Evolutionary conservation across 139 green algal genomes (phyloP).

Genomic region (Tetratostichococcus sp.): DNA sequence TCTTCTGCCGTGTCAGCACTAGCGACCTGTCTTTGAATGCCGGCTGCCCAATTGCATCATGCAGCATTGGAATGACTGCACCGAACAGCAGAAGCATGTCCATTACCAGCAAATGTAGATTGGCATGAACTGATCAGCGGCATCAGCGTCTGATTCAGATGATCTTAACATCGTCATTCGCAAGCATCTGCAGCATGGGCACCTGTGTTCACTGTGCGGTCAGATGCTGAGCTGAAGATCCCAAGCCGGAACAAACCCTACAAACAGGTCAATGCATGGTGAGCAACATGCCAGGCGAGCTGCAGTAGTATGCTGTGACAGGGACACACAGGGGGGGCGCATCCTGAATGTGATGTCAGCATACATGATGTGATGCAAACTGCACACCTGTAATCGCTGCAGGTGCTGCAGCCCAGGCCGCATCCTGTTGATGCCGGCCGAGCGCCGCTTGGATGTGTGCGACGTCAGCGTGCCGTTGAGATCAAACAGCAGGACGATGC

Average conservation of each 20-base stretch:
- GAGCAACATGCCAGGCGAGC: no score
- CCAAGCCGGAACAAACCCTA: conserved; percentile 42
- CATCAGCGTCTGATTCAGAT: no score
- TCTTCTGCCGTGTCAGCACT: conserved; percentile 37
- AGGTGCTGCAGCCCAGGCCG: conserved; percentile 45
- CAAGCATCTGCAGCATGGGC: not conserved
- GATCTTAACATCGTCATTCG: no score
- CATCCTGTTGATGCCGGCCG: conserved; percentile 26
- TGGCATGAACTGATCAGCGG: no score
- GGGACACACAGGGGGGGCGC: no score
- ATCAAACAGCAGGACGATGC: conserved; percentile 47
- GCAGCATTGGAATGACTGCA: conserved; percentile 19
- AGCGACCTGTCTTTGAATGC: conserved; percentile 28
- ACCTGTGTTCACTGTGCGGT: conserved; percentile 19
- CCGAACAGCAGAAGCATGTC: conserved; percentile 12
- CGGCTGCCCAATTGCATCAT: not conserved
- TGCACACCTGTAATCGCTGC: conserved; percentile 25
- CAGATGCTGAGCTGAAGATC: conserved; percentile 38
- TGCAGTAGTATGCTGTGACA: no score
- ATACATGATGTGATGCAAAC: not conserved
- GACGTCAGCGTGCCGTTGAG: conserved; percentile 42
- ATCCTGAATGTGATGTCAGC: no score
- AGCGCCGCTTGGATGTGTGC: conserved; percentile 24
- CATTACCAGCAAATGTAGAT: no score
- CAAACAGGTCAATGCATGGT: not conserved